phyloP scores from a whole-genome alignment of 208 protist species.

The Leishmania gerbilli region DNA sequence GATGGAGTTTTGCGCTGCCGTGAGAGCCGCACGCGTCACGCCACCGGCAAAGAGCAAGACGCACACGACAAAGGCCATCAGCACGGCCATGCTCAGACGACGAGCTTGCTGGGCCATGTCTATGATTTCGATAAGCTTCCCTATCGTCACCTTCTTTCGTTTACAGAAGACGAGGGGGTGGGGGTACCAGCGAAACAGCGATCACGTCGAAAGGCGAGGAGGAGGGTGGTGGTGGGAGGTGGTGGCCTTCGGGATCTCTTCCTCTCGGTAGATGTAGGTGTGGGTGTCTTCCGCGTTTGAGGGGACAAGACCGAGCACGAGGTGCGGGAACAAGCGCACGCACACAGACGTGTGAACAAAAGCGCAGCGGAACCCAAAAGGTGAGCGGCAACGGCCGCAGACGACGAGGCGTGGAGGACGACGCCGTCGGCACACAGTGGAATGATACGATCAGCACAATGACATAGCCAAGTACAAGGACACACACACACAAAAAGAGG shows the following conservation, averaged over 20 bases:
- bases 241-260: not conserved
- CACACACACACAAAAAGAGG: no score
- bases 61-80: conserved; percentile 6
- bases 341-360: no score
- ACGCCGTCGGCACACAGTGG: no score
- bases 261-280: not conserved
- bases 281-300: not conserved
- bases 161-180: not conserved
- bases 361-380: no score
- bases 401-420: no score
- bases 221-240: not conserved
- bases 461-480: no score
- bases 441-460: no score
- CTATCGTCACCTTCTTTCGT: not conserved
- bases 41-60: not conserved
- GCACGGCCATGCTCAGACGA: not conserved
- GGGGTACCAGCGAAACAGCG: not conserved
- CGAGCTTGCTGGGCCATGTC: not conserved
- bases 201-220: not conserved
- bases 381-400: no score
- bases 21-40: conserved; percentile 5
- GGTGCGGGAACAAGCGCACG: no score
- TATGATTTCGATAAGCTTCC: not conserved
- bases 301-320: not conserved
- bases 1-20: not conserved